A percentile compares a stretch with the other conserved stretches of the same genome.
Evolutionary conservation across 2,329 filamentous ascomycete species (phyloP).

Genomic region (Exophiala oligosperma): DNA sequence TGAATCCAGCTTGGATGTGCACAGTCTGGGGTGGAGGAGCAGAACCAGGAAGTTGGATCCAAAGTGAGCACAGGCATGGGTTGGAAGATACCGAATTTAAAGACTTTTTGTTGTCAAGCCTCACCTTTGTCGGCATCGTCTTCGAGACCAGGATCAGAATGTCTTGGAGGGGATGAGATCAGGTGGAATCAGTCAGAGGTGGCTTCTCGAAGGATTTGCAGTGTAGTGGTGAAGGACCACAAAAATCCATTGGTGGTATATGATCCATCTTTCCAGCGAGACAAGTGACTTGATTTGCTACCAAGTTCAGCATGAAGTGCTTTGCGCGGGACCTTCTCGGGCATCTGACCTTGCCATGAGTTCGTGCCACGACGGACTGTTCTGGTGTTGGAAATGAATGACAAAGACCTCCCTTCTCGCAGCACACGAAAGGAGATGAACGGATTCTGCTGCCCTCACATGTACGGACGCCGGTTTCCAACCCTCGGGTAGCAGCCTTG

Average conservation of each 20-base stretch:
- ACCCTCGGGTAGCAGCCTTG: constrained; percentile 1
- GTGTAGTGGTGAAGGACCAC: constrained; percentile 19
- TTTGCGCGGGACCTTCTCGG: constrained; percentile 3
- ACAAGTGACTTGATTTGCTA: constrained; percentile 15
- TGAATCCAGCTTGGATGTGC: constrained; percentile 3
- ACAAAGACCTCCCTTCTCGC: neutral
- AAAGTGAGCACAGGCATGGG: constrained; percentile 17
- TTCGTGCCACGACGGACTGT: neutral
- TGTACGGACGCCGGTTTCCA: neutral
- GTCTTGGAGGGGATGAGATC: neutral
- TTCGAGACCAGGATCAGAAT: neutral
- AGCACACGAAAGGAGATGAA: neutral
- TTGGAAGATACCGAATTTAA: constrained; percentile 8
- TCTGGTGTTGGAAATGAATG: constrained; percentile 1
- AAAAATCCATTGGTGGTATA: constrained; percentile 10
- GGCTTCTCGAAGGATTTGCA: constrained; percentile 11
- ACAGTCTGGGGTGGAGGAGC: constrained; percentile 8
- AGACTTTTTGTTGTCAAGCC: constrained; percentile 3
- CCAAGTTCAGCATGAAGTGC: constrained; percentile 7
- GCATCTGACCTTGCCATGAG: neutral
- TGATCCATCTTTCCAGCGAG: neutral
- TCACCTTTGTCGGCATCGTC: neutral
- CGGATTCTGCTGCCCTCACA: neutral
- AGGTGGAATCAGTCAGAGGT: neutral
- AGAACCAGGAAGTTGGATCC: constrained; percentile 17